phyloP scores from a whole-genome alignment of 331 rosid genomes.

The Pyracantha coccinea region DNA sequence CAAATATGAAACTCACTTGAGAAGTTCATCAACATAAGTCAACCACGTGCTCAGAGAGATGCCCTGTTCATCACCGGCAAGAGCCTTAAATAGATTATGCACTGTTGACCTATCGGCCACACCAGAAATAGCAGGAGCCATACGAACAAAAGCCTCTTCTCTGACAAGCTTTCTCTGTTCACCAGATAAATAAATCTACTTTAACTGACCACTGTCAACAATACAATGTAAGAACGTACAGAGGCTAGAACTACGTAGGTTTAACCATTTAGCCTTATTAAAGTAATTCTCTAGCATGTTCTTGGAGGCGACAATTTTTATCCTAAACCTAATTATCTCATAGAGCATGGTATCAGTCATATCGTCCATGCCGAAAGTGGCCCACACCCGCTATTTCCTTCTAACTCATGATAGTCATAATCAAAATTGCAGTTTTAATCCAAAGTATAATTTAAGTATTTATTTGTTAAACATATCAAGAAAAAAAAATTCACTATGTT shows the following conservation, averaged over 20 bases:
- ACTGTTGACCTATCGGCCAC: slow-evolving; percentile 68
- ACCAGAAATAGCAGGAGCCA: slow-evolving; percentile 88
- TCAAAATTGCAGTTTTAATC: background rate
- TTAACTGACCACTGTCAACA: background rate
- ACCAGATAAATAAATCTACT: slow-evolving; percentile 5
- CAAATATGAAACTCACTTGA: slow-evolving; percentile 47
- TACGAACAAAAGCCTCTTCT: slow-evolving; percentile 76
- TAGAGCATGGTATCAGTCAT: background rate
- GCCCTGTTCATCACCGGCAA: slow-evolving; percentile 67
- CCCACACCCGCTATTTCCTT: background rate
- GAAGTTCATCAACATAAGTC: slow-evolving; percentile 66
- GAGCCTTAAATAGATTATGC: slow-evolving; percentile 77
- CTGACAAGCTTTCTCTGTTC: slow-evolving; percentile 64
- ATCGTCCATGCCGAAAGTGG: background rate
- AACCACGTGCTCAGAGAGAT: slow-evolving; percentile 77
- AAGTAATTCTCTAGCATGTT: background rate
- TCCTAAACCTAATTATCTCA: background rate
- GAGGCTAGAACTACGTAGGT: background rate
- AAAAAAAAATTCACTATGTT: background rate
- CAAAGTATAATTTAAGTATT: background rate
- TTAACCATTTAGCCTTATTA: background rate
- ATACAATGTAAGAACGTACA: background rate
- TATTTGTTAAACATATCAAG: background rate
- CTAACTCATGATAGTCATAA: background rate
- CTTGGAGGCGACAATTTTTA: background rate